Evolutionary conservation across 1,284 basidiomycete genomes (phyloP).

Genomic region (Sporisorium iseilematis-ciliati): DNA sequence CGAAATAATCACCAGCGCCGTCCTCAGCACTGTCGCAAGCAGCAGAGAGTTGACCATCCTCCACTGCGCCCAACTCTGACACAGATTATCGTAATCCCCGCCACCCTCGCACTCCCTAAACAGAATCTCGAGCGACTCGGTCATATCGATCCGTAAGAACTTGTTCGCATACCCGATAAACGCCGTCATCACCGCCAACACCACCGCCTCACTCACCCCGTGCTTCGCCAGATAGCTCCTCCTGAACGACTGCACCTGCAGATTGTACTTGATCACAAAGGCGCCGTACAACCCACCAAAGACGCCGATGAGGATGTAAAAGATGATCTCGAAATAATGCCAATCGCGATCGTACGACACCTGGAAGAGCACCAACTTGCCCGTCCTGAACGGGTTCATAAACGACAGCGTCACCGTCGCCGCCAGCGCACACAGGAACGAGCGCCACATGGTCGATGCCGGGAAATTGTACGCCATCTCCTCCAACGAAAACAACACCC

Average conservation of each 20-base stretch:
- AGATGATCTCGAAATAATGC: slow-evolving; percentile 99
- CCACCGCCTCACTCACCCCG: slow-evolving; percentile 88
- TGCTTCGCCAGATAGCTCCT: slow-evolving; percentile 86
- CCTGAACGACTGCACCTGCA: slow-evolving; percentile 93
- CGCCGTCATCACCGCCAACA: slow-evolving; percentile 87
- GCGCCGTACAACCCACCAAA: slow-evolving; percentile 98
- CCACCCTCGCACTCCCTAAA: slow-evolving; percentile 97
- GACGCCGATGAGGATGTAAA: slow-evolving; percentile 91
- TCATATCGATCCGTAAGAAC: slow-evolving; percentile 97
- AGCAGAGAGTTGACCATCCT: slow-evolving; percentile 91
- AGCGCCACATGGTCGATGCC: slow-evolving; percentile 97
- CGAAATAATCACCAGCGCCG: slow-evolving; percentile 86
- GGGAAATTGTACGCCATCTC: slow-evolving; percentile 91
- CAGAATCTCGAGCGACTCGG: slow-evolving; percentile 93
- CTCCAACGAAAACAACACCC: slow-evolving; percentile 86
- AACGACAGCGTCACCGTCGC: slow-evolving; percentile 96
- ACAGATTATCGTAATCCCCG: slow-evolving; percentile 89
- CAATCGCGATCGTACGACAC: slow-evolving; percentile 97
- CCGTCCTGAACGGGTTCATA: slow-evolving; percentile 98
- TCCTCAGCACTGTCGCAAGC: slow-evolving; percentile 89
- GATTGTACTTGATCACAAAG: slow-evolving; percentile 95
- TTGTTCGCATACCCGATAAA: slow-evolving; percentile 93
- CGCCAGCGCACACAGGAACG: slow-evolving; percentile 95
- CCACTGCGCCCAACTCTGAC: slow-evolving; percentile 97
- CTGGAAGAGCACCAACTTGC: slow-evolving; percentile 97